A percentile compares a stretch with the other conserved stretches of the same genome.
Evolutionary conservation across 2,329 filamentous ascomycete species (phyloP).

Genomic region (Fusarium neocosmosporiellum): DNA sequence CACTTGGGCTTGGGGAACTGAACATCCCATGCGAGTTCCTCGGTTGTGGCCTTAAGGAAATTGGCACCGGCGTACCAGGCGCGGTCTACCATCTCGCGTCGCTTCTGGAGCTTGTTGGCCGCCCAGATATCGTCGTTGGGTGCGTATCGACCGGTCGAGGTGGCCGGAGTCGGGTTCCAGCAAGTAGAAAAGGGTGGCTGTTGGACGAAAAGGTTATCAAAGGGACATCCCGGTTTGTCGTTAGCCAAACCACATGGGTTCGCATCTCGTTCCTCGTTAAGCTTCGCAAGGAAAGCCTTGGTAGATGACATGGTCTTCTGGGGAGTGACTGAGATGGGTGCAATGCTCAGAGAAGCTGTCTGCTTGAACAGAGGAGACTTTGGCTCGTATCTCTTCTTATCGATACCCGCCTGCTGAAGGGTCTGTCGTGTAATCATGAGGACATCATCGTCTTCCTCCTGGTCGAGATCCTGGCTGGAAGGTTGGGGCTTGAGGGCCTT

Average conservation of each 20-base stretch:
- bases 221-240: neutral
- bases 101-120: conserved; percentile 39
- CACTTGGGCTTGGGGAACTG: conserved; percentile 46
- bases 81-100: conserved; percentile 45
- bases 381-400: conserved; percentile 24
- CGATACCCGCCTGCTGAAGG: conserved; percentile 37
- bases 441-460: conserved; percentile 42
- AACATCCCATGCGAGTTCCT: conserved; percentile 38
- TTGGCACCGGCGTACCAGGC: conserved; percentile 55
- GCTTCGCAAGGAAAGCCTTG: conserved; percentile 3
- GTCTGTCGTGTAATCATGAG: conserved; percentile 37
- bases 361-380: conserved; percentile 15
- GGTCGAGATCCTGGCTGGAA: conserved; percentile 33
- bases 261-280: neutral
- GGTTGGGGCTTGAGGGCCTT: conserved; percentile 47
- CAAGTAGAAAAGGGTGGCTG: conserved; percentile 3
- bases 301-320: neutral
- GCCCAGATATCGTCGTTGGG: conserved; percentile 22
- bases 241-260: neutral
- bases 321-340: neutral
- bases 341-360: conserved; percentile 3
- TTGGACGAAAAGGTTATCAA: neutral
- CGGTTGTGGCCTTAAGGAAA: conserved; percentile 49
- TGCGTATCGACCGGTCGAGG: conserved; percentile 15
- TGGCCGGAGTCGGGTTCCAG: conserved; percentile 9